These are phyloP conservation scores for Myxozyma udenii DNA, from an alignment of 805 yeast species.

Conservation along the genomic window DNA sequence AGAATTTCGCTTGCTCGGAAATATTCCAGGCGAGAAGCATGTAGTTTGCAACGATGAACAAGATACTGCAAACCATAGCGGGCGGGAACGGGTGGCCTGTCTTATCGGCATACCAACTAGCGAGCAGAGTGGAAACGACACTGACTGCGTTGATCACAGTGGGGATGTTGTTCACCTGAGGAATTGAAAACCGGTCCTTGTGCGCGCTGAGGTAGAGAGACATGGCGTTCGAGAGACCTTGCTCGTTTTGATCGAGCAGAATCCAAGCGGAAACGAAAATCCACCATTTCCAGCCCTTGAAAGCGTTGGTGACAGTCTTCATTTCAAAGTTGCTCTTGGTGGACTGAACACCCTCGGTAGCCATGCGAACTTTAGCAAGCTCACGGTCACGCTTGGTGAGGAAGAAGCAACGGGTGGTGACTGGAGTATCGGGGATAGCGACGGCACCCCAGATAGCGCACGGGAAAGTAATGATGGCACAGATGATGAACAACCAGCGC, in stretches of 20 bases:
- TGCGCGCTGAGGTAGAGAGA: constrained; percentile 16
- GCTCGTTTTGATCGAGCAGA: constrained; percentile 35
- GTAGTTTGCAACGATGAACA: constrained; percentile 36
- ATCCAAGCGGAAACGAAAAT: constrained; percentile 39
- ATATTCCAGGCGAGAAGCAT: constrained; percentile 57
- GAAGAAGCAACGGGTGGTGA: constrained; percentile 36
- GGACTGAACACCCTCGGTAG: constrained; percentile 33
- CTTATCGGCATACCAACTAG: constrained; percentile 20
- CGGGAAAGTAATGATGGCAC: constrained; percentile 49
- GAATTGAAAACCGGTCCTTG: constrained; percentile 33
- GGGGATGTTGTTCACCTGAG: constrained; percentile 44
- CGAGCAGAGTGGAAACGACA: constrained; percentile 42
- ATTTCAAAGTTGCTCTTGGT: constrained; percentile 29
- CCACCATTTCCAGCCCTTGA: constrained; percentile 39
- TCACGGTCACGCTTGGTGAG: constrained; percentile 37
- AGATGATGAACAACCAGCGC: constrained; percentile 68
- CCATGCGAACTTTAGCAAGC: constrained; percentile 37
- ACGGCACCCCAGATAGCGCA: constrained; percentile 43
- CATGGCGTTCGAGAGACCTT: constrained; percentile 9
- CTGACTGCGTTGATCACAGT: constrained; percentile 45
- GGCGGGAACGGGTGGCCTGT: constrained; percentile 38
- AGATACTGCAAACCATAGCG: constrained; percentile 38
- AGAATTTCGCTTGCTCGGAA: constrained; percentile 56
- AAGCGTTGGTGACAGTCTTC: constrained; percentile 31
- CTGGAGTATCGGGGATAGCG: constrained; percentile 56